Evolutionary conservation across 345 rosid genomes (phyloP), one percentile per base, ranked within the genome.

Genomic region (Citrus medica): DNA sequence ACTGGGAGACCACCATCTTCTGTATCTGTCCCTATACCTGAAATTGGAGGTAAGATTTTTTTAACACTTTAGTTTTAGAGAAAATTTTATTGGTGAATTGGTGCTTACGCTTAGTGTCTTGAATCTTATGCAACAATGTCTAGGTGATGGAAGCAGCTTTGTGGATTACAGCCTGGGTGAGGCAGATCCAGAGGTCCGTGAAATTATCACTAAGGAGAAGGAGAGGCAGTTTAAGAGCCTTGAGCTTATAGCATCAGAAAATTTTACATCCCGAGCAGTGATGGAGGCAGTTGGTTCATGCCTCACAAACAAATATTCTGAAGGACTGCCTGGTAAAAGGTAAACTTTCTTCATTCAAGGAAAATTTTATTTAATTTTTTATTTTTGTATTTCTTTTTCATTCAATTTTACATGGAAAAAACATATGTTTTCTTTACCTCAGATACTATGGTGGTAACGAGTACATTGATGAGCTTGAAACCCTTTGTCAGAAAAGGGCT

Each of bases 221-320:
- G 84, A 87, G 73, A 88, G 99, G 85, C 98, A 95, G 53, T 95
- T 92, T 69, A 92, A 84, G 84, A 95, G 96, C 81, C 96, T 95
- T 76, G 98, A 92, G 87, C 96, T 95, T 75, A 93, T 92, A 80
- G 98, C 98, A 6, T 95, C 99, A 0, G 99, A 92, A 88, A 95
- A 95, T 76, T 95, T 95, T 82, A 95, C 98, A 2, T 95, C 98
- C 22, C 90, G 90, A 70, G 98, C 96, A 1, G 99, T 95, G 73
- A 93, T 95, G 98, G 97, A 93, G 84, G 95, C 98, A 21, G 93
- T 92, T 83, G 98, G 99, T 9, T 95, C 99, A 48, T 93, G 99
- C 83, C 92, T 93, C 73, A 93, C 94, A 72, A 93, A 93, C 85
- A 95, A 95, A 88, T 92, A 91, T 75, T 95, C 99, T 70, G 94